phyloP scores from a whole-genome alignment of 2,329 filamentous ascomycete genomes.

The Arthroderma sp. region DNA sequence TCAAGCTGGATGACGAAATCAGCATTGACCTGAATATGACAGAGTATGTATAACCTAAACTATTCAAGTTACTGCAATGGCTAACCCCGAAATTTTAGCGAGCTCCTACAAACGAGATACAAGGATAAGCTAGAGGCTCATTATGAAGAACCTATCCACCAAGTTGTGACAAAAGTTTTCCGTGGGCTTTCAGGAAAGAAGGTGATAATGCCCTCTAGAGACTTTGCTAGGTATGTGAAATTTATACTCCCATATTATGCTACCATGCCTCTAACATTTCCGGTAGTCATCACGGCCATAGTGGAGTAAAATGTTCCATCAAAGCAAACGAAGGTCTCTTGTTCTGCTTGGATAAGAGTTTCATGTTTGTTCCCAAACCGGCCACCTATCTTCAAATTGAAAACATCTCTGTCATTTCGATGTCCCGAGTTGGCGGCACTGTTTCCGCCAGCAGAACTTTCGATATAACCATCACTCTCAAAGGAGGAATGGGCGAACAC shows the following conservation, averaged over 20 bases:
- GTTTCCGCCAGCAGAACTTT: constrained; percentile 91
- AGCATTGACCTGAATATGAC: constrained; percentile 94
- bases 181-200: constrained; percentile 88
- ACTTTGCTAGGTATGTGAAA: constrained; percentile 59
- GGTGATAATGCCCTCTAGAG: constrained; percentile 82
- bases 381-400: constrained; percentile 96
- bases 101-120: constrained; percentile 72
- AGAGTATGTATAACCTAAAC: constrained; percentile 36
- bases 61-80: not conserved
- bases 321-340: constrained; percentile 97
- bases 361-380: constrained; percentile 98
- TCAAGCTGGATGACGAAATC: constrained; percentile 95
- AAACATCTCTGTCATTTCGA: constrained; percentile 78
- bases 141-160: constrained; percentile 87
- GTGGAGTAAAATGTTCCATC: constrained; percentile 98
- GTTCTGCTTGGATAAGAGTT: constrained; percentile 94
- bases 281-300: constrained; percentile 70
- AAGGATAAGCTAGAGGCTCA: constrained; percentile 76
- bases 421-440: constrained; percentile 88
- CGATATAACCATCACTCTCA: constrained; percentile 87
- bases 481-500: constrained; percentile 71
- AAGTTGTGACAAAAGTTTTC: constrained; percentile 92
- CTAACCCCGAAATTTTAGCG: constrained; percentile 24
- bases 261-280: constrained; percentile 4
- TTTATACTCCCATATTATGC: not conserved